Percentiles rank a stretch among this genome's conserved stretches.
Evolutionary conservation across 768 basidiomycete genomes (phyloP).

Genomic region (Pleurotus djamor): DNA sequence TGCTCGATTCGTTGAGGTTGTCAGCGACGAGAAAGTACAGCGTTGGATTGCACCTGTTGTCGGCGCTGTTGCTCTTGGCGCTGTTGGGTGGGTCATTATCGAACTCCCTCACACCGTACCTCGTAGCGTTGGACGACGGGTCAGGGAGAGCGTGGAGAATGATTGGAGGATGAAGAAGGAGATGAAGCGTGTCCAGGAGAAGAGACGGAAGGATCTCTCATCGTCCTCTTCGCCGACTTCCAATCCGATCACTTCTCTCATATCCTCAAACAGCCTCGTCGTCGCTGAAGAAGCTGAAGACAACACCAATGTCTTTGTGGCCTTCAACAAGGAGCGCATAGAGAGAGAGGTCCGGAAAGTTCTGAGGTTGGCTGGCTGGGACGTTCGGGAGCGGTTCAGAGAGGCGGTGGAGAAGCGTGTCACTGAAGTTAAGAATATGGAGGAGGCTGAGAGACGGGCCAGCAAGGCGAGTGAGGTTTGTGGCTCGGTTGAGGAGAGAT

Average conservation of each 20-base stretch:
- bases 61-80: conserved; percentile 72
- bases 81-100: conserved; percentile 77
- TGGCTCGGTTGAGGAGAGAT: conserved; percentile 44
- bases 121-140: conserved; percentile 82
- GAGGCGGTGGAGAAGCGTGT: conserved; percentile 76
- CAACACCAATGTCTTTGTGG: conserved; percentile 58
- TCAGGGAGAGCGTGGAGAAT: conserved; percentile 58
- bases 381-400: conserved; percentile 79
- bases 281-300: conserved; percentile 39
- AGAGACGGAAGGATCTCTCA: not conserved
- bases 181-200: not conserved
- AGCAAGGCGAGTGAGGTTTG: conserved; percentile 74
- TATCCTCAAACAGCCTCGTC: not conserved
- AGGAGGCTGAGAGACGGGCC: conserved; percentile 73
- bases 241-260: not conserved
- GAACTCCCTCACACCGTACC: conserved; percentile 91
- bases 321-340: conserved; percentile 67
- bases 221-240: not conserved
- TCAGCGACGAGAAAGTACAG: conserved; percentile 69
- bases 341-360: conserved; percentile 91
- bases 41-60: conserved; percentile 74
- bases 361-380: conserved; percentile 87
- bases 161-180: not conserved
- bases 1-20: conserved; percentile 71
- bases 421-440: conserved; percentile 73